A percentile compares a stretch with the other conserved stretches of the same genome.
Evolutionary conservation across 208 protist species (phyloP).

Genomic region (Leishmania braziliensis): DNA sequence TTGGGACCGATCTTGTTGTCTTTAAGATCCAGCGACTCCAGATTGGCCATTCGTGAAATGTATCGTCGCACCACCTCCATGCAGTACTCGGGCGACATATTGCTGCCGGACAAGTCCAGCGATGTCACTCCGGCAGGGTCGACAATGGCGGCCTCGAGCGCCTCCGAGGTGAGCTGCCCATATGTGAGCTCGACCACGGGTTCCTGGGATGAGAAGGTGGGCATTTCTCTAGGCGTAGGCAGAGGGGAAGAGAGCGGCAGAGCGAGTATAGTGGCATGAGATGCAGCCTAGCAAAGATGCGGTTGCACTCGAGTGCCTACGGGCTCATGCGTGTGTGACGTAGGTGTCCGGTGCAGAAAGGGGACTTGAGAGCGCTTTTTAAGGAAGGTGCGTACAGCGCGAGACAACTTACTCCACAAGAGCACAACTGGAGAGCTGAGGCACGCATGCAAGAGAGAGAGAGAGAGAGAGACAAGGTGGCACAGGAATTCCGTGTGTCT

Average conservation of each 20-base stretch:
- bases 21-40: slow-evolving; percentile 79
- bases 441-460: background rate
- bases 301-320: background rate
- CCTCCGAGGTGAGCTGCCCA: slow-evolving; percentile 57
- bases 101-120: slow-evolving; percentile 82
- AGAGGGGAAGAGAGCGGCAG: background rate
- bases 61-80: slow-evolving; percentile 52
- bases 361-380: background rate
- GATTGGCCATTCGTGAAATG: slow-evolving; percentile 61
- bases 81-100: slow-evolving; percentile 55
- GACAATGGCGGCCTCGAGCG: slow-evolving; percentile 43
- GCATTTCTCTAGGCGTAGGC: slow-evolving; percentile 7
- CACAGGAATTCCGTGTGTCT: too few relatives aligned
- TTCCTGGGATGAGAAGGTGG: slow-evolving; percentile 7
- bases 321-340: background rate
- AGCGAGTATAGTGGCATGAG: background rate
- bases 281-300: background rate
- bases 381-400: background rate
- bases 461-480: background rate
- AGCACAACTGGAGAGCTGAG: background rate
- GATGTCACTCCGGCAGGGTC: slow-evolving; percentile 47
- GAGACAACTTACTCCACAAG: background rate
- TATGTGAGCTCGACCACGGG: slow-evolving; percentile 61
- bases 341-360: background rate
- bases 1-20: slow-evolving; percentile 79